These are phyloP conservation scores for Phytophthora ohioensis DNA, from an alignment of 352 stramenopile genomes.

Conservation along the genomic window DNA sequence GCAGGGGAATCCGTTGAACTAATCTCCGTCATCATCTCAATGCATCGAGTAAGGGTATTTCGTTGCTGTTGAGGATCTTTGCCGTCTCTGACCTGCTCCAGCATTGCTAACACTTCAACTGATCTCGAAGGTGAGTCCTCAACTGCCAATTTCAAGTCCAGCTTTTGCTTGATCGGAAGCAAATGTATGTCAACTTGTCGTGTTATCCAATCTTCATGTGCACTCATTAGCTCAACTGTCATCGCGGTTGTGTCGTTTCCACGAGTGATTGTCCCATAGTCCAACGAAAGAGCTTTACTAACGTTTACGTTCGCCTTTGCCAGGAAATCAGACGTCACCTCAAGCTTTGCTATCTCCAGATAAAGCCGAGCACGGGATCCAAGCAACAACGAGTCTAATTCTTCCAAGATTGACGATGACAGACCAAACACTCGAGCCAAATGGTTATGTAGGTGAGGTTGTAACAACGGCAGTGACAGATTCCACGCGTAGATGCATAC, in stretches of 20 bases:
- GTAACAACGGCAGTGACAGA: slow-evolving; percentile 78
- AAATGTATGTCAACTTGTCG: slow-evolving; percentile 76
- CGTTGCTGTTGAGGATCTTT: slow-evolving; percentile 55
- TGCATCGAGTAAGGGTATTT: slow-evolving; percentile 30
- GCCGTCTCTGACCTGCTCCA: slow-evolving; percentile 81
- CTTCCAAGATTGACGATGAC: slow-evolving; percentile 68
- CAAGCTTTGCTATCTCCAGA: slow-evolving; percentile 88
- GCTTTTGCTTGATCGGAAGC: slow-evolving; percentile 61
- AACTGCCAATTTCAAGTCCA: slow-evolving; percentile 72
- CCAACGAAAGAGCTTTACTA: slow-evolving; percentile 65
- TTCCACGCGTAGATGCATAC: slow-evolving; percentile 89
- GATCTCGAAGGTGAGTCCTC: slow-evolving; percentile 47
- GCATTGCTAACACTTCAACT: slow-evolving; percentile 57
- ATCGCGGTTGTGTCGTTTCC: slow-evolving; percentile 20
- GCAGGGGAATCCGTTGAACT: slow-evolving; percentile 2
- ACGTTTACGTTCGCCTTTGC: slow-evolving; percentile 78
- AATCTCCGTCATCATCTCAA: slow-evolving; percentile 33
- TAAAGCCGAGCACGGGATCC: slow-evolving; percentile 82
- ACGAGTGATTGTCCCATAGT: slow-evolving; percentile 55
- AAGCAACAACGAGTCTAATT: slow-evolving; percentile 84
- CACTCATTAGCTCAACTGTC: slow-evolving; percentile 35
- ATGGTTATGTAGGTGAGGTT: slow-evolving; percentile 72
- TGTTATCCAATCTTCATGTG: slow-evolving; percentile 34
- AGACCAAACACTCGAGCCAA: slow-evolving; percentile 78
- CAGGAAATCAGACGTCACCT: slow-evolving; percentile 86